A percentile compares a stretch with the other conserved stretches of the same genome.
These are phyloP conservation scores for Westerdykella sp. DNA, from an alignment of 2,329 filamentous ascomycete species.

Conservation along the genomic window DNA sequence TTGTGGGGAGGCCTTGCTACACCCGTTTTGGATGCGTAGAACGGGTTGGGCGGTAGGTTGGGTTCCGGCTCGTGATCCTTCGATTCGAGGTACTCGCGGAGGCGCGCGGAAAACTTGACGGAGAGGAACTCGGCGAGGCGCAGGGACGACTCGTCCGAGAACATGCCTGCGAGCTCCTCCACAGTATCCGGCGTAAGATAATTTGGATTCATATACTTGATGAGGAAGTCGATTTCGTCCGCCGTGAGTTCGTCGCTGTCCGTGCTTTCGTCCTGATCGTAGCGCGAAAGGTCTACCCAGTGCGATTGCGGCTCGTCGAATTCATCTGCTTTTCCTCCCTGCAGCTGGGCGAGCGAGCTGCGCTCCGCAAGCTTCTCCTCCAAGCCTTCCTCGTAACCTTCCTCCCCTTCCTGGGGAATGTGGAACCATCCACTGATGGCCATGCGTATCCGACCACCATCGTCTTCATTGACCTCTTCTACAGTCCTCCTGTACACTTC, in stretches of 20 bases:
- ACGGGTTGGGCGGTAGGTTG: conserved; percentile 33
- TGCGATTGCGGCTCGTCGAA: conserved; percentile 73
- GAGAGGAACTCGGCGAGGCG: conserved; percentile 73
- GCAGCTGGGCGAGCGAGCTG: conserved; percentile 86
- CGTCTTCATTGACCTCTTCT: conserved; percentile 56
- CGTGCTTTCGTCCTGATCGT: conserved; percentile 23
- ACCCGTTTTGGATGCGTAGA: conserved; percentile 38
- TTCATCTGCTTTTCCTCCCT: conserved; percentile 75
- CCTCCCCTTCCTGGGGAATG: conserved; percentile 90
- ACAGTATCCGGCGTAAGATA: conserved; percentile 91
- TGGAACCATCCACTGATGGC: conserved; percentile 99
- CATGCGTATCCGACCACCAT: conserved; percentile 81
- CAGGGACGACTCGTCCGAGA: conserved; percentile 76
- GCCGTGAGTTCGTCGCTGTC: conserved; percentile 58
- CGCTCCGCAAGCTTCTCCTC: conserved; percentile 84
- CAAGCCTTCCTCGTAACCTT: conserved; percentile 79
- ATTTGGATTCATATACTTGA: conserved; percentile 82
- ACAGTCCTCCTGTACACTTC: conserved; percentile 74
- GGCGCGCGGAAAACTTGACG: conserved; percentile 64
- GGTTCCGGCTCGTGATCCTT: conserved; percentile 41
- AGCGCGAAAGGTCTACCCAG: conserved; percentile 42
- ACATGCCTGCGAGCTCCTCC: conserved; percentile 71
- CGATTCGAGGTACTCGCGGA: conserved; percentile 67
- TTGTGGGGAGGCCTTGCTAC: conserved; percentile 90
- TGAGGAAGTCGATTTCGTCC: conserved; percentile 77